These are phyloP conservation scores for Candida frijolesensis DNA, from an alignment of 1,139 yeast species.

Conservation along the genomic window DNA sequence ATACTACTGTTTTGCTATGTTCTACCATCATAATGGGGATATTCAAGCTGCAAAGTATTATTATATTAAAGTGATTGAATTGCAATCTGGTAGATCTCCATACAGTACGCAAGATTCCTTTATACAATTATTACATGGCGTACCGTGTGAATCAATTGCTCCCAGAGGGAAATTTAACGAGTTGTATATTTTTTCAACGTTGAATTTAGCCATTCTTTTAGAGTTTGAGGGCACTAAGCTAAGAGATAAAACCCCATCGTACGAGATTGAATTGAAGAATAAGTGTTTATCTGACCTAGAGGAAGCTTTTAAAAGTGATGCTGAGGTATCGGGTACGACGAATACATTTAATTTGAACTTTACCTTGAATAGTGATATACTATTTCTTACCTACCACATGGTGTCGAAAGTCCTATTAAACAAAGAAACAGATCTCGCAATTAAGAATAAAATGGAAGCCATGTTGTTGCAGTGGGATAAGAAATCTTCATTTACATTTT, in stretches of 20 bases:
- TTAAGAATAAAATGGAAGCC: background rate
- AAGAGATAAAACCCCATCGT: slow-evolving; percentile 1
- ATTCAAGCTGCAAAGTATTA: slow-evolving; percentile 39
- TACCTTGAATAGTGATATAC: slow-evolving; percentile 19
- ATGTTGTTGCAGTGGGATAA: slow-evolving; percentile 1
- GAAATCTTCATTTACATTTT: slow-evolving; percentile 6
- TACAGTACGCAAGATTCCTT: slow-evolving; percentile 7
- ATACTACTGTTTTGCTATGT: slow-evolving; percentile 39
- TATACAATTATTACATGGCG: slow-evolving; percentile 22
- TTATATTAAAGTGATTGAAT: slow-evolving; percentile 31
- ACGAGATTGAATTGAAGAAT: slow-evolving; percentile 16
- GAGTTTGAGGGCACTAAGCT: slow-evolving; percentile 22
- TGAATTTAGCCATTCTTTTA: slow-evolving; percentile 28
- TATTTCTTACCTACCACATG: slow-evolving; percentile 16
- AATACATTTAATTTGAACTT: slow-evolving; percentile 25
- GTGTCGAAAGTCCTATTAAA: background rate
- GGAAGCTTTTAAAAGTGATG: slow-evolving; percentile 17
- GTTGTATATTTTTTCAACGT: slow-evolving; percentile 26
- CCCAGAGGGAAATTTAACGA: slow-evolving; percentile 25
- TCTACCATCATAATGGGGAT: slow-evolving; percentile 38
- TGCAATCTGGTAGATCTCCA: slow-evolving; percentile 9
- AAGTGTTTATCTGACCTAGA: slow-evolving; percentile 22
- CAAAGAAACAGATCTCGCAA: background rate
- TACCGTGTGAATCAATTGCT: slow-evolving; percentile 22
- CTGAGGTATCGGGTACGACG: slow-evolving; percentile 20